Percentiles rank a stretch among this genome's conserved stretches.
Evolutionary conservation across 306 rosid genomes (phyloP).

Genomic region (Geum urbanum): DNA sequence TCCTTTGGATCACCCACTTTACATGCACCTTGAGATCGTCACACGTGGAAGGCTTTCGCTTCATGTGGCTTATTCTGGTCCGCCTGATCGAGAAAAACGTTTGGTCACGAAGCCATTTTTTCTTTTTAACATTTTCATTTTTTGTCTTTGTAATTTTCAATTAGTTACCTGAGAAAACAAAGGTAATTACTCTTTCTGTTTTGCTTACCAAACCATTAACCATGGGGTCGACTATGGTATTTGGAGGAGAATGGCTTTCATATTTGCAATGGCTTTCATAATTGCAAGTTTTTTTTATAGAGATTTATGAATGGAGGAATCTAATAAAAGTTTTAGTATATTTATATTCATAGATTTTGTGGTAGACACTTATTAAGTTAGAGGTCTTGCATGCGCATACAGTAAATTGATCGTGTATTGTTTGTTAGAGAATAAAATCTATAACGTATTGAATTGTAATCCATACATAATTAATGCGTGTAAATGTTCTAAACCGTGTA

Average conservation of each 20-base stretch:
- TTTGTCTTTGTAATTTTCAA: background rate
- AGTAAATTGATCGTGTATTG: background rate
- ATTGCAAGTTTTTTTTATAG: background rate
- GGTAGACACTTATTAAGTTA: background rate
- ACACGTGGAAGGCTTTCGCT: conserved; percentile 24
- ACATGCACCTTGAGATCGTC: conserved; percentile 25
- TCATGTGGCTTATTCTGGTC: conserved; percentile 57
- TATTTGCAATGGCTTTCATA: background rate
- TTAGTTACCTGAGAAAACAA: no score
- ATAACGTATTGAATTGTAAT: background rate
- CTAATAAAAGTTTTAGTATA: background rate
- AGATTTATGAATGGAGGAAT: background rate
- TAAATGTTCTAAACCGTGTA: background rate
- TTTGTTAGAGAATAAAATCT: background rate
- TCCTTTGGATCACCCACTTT: conserved; percentile 43
- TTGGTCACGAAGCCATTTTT: conserved; percentile 35
- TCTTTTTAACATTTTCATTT: background rate
- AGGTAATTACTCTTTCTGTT: no score
- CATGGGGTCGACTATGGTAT: background rate
- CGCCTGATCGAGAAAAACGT: conserved; percentile 68
- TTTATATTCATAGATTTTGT: background rate
- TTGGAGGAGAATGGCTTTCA: background rate
- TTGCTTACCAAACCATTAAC: conserved; percentile 1
- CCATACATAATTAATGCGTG: background rate
- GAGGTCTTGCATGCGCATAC: background rate